These are phyloP conservation scores for Taphrina pruni DNA, from an alignment of 1,139 yeast genomes.

Conservation along the genomic window DNA sequence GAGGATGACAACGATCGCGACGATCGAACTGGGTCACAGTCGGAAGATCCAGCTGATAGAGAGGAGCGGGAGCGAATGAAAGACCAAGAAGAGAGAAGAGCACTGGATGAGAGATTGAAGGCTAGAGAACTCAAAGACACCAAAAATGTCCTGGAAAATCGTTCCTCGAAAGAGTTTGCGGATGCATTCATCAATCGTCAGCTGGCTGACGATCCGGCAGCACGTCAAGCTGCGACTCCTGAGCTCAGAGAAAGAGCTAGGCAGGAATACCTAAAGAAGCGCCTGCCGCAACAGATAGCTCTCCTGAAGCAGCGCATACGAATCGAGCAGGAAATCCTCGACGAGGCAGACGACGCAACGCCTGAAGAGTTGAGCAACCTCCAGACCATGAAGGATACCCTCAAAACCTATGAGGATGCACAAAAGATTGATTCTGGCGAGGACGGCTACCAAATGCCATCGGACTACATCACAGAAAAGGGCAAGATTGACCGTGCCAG, in stretches of 20 bases:
- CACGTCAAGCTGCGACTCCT: conserved; percentile 48
- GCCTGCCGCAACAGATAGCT: conserved; percentile 58
- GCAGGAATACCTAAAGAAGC: conserved; percentile 57
- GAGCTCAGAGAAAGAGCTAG: conserved; percentile 58
- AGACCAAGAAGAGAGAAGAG: conserved; percentile 50
- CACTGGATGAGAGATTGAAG: conserved; percentile 50
- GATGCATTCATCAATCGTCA: conserved; percentile 44
- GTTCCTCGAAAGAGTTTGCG: conserved; percentile 40
- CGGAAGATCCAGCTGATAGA: conserved; percentile 25
- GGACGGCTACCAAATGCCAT: conserved; percentile 61
- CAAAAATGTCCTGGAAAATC: conserved; percentile 41
- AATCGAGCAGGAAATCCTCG: conserved; percentile 56
- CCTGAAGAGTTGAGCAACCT: conserved; percentile 61
- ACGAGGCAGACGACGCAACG: conserved; percentile 57
- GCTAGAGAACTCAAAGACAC: conserved; percentile 46
- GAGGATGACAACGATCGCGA: conserved; percentile 41
- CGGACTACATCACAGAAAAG: conserved; percentile 60
- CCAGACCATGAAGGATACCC: conserved; percentile 59
- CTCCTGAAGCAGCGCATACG: conserved; percentile 59
- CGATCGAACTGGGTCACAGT: background rate
- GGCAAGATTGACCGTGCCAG: conserved; percentile 63
- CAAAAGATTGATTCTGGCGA: conserved; percentile 52
- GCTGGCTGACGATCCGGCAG: conserved; percentile 47
- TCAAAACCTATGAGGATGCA: conserved; percentile 56
- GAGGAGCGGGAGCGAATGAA: conserved; percentile 46